These are phyloP conservation scores for Jaminaea rosea DNA, from an alignment of 1,284 basidiomycete genomes.

Conservation along the genomic window DNA sequence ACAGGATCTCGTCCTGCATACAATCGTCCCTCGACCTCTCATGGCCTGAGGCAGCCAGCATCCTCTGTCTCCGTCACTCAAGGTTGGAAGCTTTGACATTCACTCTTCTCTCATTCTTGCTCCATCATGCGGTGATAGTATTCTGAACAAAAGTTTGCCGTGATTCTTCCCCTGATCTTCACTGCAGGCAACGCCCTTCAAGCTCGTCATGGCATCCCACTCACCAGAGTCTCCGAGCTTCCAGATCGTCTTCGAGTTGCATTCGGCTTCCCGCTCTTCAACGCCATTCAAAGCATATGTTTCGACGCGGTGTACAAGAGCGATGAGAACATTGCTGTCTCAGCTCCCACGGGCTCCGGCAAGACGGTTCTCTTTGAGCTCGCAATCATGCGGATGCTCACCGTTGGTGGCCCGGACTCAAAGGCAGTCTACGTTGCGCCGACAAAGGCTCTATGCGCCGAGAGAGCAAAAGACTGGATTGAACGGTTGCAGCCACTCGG, in stretches of 20 bases:
- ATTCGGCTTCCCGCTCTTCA: neutral
- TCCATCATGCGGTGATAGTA: too few relatives aligned
- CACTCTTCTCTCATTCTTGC: too few relatives aligned
- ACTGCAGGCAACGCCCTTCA: neutral
- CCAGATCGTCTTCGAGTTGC: neutral
- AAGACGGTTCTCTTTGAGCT: constrained; percentile 73
- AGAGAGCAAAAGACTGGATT: constrained; percentile 75
- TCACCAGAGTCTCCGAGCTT: neutral
- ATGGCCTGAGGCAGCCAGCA: too few relatives aligned
- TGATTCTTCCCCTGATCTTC: too few relatives aligned
- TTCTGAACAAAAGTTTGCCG: too few relatives aligned
- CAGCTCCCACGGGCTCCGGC: constrained; percentile 33
- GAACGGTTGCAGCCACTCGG: constrained; percentile 66
- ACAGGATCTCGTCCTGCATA: too few relatives aligned
- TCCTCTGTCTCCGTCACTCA: too few relatives aligned
- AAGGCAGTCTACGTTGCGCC: constrained; percentile 90
- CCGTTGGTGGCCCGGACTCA: constrained; percentile 36
- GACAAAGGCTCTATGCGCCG: constrained; percentile 73
- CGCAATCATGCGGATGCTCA: constrained; percentile 68
- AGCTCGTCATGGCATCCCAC: neutral
- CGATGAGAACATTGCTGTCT: constrained; percentile 64
- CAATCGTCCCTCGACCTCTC: too few relatives aligned
- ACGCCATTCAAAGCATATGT: neutral
- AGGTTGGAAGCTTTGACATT: too few relatives aligned
- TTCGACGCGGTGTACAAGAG: constrained; percentile 52